phyloP scores from a whole-genome alignment of 2,329 filamentous ascomycete species.

The Exutisphaerella laricina region DNA sequence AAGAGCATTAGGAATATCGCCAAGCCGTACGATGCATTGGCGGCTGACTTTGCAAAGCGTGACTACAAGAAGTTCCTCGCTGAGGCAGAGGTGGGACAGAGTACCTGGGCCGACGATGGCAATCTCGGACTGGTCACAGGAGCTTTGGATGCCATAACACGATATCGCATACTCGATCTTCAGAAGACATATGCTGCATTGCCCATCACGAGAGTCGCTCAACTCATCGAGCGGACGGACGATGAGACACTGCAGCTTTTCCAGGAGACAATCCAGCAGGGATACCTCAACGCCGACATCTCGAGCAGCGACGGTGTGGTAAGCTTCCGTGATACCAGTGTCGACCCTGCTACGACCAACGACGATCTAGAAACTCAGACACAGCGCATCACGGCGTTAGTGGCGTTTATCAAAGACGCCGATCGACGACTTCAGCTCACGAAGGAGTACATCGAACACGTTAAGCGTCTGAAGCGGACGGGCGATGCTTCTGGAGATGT shows the following conservation, averaged over 20 bases:
- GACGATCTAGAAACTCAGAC: conserved; percentile 46
- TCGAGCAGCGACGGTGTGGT: conserved; percentile 45
- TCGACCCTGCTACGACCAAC: conserved; percentile 9
- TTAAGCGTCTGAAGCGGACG: conserved; percentile 44
- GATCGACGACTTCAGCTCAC: conserved; percentile 53
- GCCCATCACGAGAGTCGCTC: conserved; percentile 50
- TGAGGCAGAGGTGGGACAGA: conserved; percentile 56
- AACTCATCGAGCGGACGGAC: conserved; percentile 45
- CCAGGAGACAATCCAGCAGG: conserved; percentile 47
- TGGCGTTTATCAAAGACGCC: conserved; percentile 48
- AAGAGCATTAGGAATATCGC: conserved; percentile 55
- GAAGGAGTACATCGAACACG: conserved; percentile 53
- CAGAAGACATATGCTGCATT: conserved; percentile 65
- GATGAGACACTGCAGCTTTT: conserved; percentile 51
- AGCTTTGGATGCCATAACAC: conserved; percentile 65
- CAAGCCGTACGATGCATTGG: conserved; percentile 66
- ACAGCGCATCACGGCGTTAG: conserved; percentile 46
- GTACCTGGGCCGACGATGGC: conserved; percentile 54
- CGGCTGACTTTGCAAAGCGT: conserved; percentile 59
- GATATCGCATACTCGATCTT: conserved; percentile 68
- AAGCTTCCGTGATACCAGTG: conserved; percentile 43
- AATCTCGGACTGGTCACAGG: conserved; percentile 67
- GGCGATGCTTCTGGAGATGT: conserved; percentile 28
- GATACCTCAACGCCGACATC: conserved; percentile 48
- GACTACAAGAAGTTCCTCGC: conserved; percentile 55